Evolutionary conservation across 208 protist genomes (phyloP).

Genomic region (Wallacemonas sp.): DNA sequence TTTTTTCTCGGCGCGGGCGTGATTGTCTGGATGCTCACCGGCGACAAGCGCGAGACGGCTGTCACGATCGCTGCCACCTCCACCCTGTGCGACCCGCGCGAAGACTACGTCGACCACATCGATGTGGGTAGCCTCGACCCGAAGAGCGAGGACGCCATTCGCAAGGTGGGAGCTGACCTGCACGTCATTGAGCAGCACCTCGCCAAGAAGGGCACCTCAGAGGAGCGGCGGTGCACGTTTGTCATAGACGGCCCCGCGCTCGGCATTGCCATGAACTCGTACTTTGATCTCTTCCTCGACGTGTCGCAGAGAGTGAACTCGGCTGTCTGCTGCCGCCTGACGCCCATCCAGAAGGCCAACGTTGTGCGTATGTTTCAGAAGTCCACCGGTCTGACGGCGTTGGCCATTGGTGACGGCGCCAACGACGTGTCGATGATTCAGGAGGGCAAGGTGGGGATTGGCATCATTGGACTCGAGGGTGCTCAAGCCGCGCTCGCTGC

Average conservation of each 20-base stretch:
- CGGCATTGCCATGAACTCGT: slow-evolving; percentile 63
- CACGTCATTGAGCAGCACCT: slow-evolving; percentile 61
- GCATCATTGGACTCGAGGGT: slow-evolving; percentile 96
- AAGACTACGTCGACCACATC: slow-evolving; percentile 83
- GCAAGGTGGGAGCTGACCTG: slow-evolving; percentile 64
- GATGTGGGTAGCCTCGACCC: slow-evolving; percentile 66
- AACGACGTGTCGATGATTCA: slow-evolving; percentile 98
- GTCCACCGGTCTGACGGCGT: slow-evolving; percentile 76
- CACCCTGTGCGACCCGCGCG: slow-evolving; percentile 73
- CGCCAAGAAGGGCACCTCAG: slow-evolving; percentile 30
- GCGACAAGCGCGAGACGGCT: slow-evolving; percentile 97
- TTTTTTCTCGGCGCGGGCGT: slow-evolving; percentile 92
- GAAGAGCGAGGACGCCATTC: slow-evolving; percentile 31
- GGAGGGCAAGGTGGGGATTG: slow-evolving; percentile 93
- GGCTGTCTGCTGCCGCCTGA: slow-evolving; percentile 89
- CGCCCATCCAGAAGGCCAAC: slow-evolving; percentile 88
- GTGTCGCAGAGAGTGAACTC: slow-evolving; percentile 79
- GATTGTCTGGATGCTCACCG: slow-evolving; percentile 97
- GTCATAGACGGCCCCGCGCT: slow-evolving; percentile 84
- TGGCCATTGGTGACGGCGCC: slow-evolving; percentile 98
- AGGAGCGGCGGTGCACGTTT: slow-evolving; percentile 61
- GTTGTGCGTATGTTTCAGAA: slow-evolving; percentile 92
- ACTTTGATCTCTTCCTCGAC: slow-evolving; percentile 68
- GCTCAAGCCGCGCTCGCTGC: slow-evolving; percentile 92
- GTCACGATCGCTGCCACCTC: slow-evolving; percentile 86